phyloP scores from a whole-genome alignment of 2,329 filamentous ascomycete species.

The Aureobasidium sp. region DNA sequence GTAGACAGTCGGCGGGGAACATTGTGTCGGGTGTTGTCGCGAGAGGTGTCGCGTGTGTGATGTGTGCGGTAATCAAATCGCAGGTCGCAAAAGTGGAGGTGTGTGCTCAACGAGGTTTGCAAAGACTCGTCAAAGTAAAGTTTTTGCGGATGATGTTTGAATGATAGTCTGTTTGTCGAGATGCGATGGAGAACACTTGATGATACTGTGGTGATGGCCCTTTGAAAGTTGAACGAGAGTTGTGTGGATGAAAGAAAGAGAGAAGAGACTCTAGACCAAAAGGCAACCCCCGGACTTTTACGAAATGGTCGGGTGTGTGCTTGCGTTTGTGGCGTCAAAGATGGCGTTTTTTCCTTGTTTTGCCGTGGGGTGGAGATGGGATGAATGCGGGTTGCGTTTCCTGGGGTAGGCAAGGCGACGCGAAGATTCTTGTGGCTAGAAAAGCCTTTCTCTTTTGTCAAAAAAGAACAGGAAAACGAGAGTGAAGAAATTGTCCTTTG shows the following conservation, averaged over 20 bases:
- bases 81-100: not conserved
- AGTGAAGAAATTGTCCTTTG: not conserved
- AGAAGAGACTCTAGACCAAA: not conserved
- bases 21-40: constrained; percentile 19
- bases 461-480: not conserved
- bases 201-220: not conserved
- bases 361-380: not conserved
- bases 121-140: not conserved
- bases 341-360: not conserved
- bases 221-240: not conserved
- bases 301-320: not conserved
- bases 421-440: not conserved
- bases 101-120: not conserved
- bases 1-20: constrained; percentile 29
- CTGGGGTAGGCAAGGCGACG: not conserved
- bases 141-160: not conserved
- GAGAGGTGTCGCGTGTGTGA: not conserved
- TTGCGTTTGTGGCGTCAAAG: not conserved
- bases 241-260: not conserved
- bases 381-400: not conserved
- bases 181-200: not conserved
- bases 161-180: not conserved
- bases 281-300: not conserved
- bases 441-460: too few species aligned
- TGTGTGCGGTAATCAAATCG: not conserved